Base-by-base conservation (phyloP, 768 basidiomycete genomes). In the Agaricus subrufescens region DNA sequence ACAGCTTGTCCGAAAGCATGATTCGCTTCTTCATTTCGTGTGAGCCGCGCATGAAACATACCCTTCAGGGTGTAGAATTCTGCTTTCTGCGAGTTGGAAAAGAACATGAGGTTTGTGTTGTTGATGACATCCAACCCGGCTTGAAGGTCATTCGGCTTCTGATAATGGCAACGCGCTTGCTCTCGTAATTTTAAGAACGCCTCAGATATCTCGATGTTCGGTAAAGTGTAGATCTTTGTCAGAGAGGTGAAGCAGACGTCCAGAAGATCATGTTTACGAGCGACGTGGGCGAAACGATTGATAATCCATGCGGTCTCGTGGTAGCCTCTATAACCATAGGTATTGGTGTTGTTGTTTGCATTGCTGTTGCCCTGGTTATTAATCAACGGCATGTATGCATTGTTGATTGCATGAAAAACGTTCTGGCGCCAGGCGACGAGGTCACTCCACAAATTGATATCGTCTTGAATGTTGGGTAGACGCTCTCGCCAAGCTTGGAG, bases 271-370 rank as follows among this genome's bases (percentile, higher is more conserved):
- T 99, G 97, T 71, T 98, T 96, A 56, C 97, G 82, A 23, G 97
- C 97, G 53, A 98, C 94, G 71, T 99, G 96, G 8, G 97, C 97
- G 66, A 99, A 98, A 14, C 97, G 88, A 68, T 99, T 99, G 75
- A 98, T 98, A 66, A 97, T 98, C 97, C 97, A 99, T 6, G 97
- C 97, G 0, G 94, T 98, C 75, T 99, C 97, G 66, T 99, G 97
- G 69, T 92, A 98, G 7, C 97, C 97, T 50, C 97, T 84, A 67
- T 93, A 98, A 6, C 94, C 96, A 65, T 85, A 90, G 1, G 92
- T 94, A 55, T 85, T 91, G 42, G 86, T 74, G 57, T 80, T 88
- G 38, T 74, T 79, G 25, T 81, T 72, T 15, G 81, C 67, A 11
- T 79, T 72, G 44, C 75, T 78, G 42, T 75, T 74, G 26, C 72